Evolutionary conservation across 306 rosid genomes (phyloP).

Genomic region (Betula pendula): DNA sequence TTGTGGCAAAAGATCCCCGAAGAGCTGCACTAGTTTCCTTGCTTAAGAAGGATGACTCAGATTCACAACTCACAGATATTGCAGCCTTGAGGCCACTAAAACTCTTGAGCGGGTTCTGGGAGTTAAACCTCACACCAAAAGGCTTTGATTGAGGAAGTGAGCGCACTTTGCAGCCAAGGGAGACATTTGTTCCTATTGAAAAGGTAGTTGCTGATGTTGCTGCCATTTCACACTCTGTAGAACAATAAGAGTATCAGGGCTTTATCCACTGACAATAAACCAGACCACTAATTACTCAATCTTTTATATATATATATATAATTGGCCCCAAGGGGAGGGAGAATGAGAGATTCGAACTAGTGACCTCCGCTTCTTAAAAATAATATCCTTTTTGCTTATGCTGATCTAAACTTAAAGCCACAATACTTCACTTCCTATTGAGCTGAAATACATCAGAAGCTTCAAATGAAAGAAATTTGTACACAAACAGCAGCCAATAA

Average conservation of each 20-base stretch:
- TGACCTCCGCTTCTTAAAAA: no score
- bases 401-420: background rate
- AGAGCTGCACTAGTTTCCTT: slow-evolving; percentile 53
- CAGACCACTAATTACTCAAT: background rate
- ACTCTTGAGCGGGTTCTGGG: slow-evolving; percentile 54
- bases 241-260: slow-evolving; percentile 18
- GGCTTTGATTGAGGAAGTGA: slow-evolving; percentile 53
- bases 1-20: slow-evolving; percentile 47
- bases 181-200: slow-evolving; percentile 50
- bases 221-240: slow-evolving; percentile 65
- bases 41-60: slow-evolving; percentile 61
- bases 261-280: background rate
- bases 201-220: slow-evolving; percentile 61
- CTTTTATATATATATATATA: no score
- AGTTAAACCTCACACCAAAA: slow-evolving; percentile 44
- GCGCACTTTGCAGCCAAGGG: slow-evolving; percentile 48
- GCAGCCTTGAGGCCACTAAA: slow-evolving; percentile 75
- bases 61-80: slow-evolving; percentile 38
- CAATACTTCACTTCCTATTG: background rate
- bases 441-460: background rate
- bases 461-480: slow-evolving; percentile 1
- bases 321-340: no score
- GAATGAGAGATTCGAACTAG: no score
- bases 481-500: background rate
- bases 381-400: background rate